Conservation (phyloP, 495 filamentous ascomycete species). For the Aspergillus biplanus region DNA sequence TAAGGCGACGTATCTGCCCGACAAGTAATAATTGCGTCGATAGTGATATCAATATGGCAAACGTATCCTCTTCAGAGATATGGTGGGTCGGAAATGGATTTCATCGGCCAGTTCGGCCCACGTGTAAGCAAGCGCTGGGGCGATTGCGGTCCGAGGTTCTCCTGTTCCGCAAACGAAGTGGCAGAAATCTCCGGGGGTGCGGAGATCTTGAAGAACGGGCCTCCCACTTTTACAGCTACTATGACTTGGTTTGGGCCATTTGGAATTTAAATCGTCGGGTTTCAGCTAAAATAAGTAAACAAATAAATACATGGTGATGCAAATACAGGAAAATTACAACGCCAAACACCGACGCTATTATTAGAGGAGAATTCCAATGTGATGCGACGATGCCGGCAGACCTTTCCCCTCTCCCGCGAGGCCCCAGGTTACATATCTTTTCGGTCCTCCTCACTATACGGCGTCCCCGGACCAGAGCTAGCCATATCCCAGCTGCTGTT, state of each 20-base stretch:
- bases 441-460: constrained; percentile 47
- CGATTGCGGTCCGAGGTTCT: constrained; percentile 16
- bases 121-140: constrained; percentile 14
- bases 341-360: constrained; percentile 28
- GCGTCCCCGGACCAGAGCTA: constrained; percentile 47
- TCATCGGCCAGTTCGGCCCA: constrained; percentile 14
- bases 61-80: constrained; percentile 4
- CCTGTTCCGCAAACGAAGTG: not conserved
- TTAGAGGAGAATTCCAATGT: constrained; percentile 6
- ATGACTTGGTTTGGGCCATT: not conserved
- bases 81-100: constrained; percentile 10
- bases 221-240: not conserved
- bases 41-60: constrained; percentile 9
- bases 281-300: not conserved
- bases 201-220: not conserved
- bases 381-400: not conserved
- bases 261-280: not conserved
- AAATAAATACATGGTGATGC: constrained; percentile 1
- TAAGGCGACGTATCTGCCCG: not conserved
- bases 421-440: constrained; percentile 40
- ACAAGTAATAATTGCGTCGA: constrained; percentile 14
- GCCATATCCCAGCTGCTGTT: constrained; percentile 53
- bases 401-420: not conserved
- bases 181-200: constrained; percentile 1
- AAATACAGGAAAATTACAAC: constrained; percentile 17